Evolutionary conservation across 73 alveolate species (phyloP), one percentile per base, ranked within the genome.

Genomic region (Durusdinium trenchii): DNA sequence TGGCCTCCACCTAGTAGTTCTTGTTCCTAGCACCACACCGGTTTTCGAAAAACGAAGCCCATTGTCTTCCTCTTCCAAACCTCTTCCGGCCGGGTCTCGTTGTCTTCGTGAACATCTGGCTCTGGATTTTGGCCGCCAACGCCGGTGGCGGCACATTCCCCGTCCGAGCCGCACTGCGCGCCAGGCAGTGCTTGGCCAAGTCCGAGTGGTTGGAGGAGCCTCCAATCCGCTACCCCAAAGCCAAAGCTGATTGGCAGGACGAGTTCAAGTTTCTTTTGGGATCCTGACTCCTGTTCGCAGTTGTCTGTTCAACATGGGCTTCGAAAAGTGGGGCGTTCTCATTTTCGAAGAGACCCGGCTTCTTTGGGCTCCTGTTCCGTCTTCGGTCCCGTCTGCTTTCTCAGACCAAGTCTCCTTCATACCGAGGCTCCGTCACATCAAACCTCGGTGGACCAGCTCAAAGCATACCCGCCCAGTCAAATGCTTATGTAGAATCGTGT

Each of bases 111-210:
- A 81, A 81, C 46, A 81, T n/a, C 42, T 81, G 50, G 3, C n/a
- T 23, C 18, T 60, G 73, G 69, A 81, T 46, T 48, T 81, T 81
- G 10, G 36, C 20, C n/a, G 48, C 91, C 36, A 81, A 64, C 23
- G 46, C 26, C 46, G 71, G 51, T 32, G 89, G 38, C 36, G 91
- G 47, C 71, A n/a, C n/a, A n/a, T n/a, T n/a, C n/a, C n/a, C n/a
- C n/a, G 67, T 64, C 91, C 48, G 47, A 18, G 2, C 64, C 35
- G 35, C 9, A 48, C 71, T 30, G 36, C n/a, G 47, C 35, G 91
- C 71, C 48, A 64, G 91, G 50, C 91, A 81, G 50, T 81, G 91
- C 26, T 64, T 67, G 23, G 91, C 71, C 71, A 81, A 26, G 71
- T 67, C 91, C 46, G 91, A 36, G 46, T n/a, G 71, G 91, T 81